These are phyloP conservation scores for Trametes elegans DNA, from an alignment of 768 basidiomycete species.

Conservation along the genomic window DNA sequence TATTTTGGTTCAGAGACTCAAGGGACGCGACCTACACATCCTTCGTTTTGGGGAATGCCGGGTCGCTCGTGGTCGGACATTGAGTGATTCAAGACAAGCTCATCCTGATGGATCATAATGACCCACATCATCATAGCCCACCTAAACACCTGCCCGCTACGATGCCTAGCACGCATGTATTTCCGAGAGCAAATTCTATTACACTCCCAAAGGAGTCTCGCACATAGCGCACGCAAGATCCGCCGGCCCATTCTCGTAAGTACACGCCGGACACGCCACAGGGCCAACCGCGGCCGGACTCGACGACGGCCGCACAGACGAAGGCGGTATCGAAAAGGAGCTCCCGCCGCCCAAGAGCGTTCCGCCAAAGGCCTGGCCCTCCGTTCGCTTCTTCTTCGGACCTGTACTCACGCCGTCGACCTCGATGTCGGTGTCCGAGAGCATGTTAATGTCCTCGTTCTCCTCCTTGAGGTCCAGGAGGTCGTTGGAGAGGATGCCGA, in stretches of 20 bases:
- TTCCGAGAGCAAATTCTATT: too few species aligned
- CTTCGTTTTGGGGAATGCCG: too few species aligned
- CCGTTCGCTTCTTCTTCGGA: conserved; percentile 46
- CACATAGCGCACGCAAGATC: conserved; percentile 32
- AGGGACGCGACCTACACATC: neutral
- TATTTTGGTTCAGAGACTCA: neutral
- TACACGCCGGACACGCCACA: conserved; percentile 56
- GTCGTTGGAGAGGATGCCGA: conserved; percentile 60
- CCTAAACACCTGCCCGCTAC: too few species aligned
- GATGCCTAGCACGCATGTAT: too few species aligned
- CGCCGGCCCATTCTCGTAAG: conserved; percentile 50
- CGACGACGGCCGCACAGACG: conserved; percentile 25
- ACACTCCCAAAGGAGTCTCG: conserved; percentile 26
- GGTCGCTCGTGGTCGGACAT: too few species aligned
- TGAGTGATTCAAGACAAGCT: too few species aligned
- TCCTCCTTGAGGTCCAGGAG: conserved; percentile 65
- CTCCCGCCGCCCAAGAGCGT: conserved; percentile 58
- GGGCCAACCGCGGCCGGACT: conserved; percentile 21
- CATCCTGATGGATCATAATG: too few species aligned
- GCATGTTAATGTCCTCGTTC: conserved; percentile 55
- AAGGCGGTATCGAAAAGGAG: conserved; percentile 25
- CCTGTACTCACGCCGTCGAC: conserved; percentile 16
- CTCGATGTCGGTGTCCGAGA: conserved; percentile 49
- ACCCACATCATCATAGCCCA: neutral
- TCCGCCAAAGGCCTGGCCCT: conserved; percentile 70